Evolutionary conservation across 208 protist genomes (phyloP), one percentile per base, ranked within the genome.

Genomic region (Wallacemonas sp.): DNA sequence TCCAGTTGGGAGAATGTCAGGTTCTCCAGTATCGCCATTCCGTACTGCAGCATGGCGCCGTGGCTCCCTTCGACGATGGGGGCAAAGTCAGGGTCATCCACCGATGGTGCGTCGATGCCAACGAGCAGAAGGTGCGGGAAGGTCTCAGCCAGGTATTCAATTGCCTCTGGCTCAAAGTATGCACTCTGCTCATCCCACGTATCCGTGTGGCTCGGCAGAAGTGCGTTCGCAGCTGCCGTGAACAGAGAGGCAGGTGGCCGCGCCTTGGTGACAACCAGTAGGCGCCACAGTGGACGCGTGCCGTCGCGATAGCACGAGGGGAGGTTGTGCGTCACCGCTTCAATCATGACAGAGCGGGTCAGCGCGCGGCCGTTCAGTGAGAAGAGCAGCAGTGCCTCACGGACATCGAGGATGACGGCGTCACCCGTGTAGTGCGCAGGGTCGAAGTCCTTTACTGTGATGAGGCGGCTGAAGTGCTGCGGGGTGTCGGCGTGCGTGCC

Each of bases 21-120:
- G 44, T 90, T 91, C 59, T 93, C 86, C 5, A 95, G 58, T 24
- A 90, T 86, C 12, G 90, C 90, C 4, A 95, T 73, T 12, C 86
- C 73, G 14, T 68, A 28, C 1, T 62, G 65, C 54, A 84, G 79
- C 31, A 95, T 47, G 17, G 54, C 64, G 58, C 70, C 75, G 42
- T 93, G 90, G 14, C 66, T 39, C 54, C 69, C 31, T 2, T 86
- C 56, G n/a, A 14, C 53, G 39, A 83, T 82, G 38, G 82, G 84
- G 21, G 76, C 38, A 12, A 72, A 58, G 11, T 53, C 51, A 6
- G 54, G 54, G 24, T 84, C 59, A 64, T 90, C 84, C 9, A 95
- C 70, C 2, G 86, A 91, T 0, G 84, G 75, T 4, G 81, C 62
- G 60, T 95, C 90, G 6, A 78, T 88, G 34, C 75, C 90, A 33